A percentile compares a stretch with the other conserved stretches of the same genome.
Evolutionary conservation across 1,284 basidiomycete species (phyloP).

Genomic region (Cryptococcus neoformans): DNA sequence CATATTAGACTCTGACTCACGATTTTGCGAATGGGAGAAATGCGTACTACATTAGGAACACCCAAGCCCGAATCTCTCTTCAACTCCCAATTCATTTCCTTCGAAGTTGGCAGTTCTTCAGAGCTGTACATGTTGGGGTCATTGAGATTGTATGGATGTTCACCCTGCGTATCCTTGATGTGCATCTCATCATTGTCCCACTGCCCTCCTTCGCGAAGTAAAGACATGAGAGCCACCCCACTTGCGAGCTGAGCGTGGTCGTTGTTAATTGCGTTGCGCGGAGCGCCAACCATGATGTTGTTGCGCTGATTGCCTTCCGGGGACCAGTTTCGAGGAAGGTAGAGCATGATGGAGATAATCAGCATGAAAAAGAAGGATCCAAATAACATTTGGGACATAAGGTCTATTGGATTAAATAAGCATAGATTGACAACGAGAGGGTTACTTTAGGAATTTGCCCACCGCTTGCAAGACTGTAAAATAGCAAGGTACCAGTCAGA

Average conservation of each 20-base stretch:
- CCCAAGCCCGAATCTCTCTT: constrained; percentile 1
- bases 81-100: constrained; percentile 9
- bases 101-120: neutral
- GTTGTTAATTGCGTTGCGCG: neutral
- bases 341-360: constrained; percentile 24
- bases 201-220: constrained; percentile 33
- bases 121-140: constrained; percentile 1
- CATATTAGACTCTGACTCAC: neutral
- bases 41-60: constrained; percentile 7
- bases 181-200: constrained; percentile 23
- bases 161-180: neutral
- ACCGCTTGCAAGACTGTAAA: constrained; percentile 7
- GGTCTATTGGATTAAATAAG: constrained; percentile 3
- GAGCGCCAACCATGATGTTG: constrained; percentile 22
- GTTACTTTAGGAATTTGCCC: neutral
- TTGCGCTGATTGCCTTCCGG: neutral
- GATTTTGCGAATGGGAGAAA: too few relatives aligned
- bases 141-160: neutral
- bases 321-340: constrained; percentile 21
- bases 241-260: constrained; percentile 8
- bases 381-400: constrained; percentile 17
- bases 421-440: neutral
- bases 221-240: constrained; percentile 28
- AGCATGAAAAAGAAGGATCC: constrained; percentile 23
- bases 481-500: neutral